phyloP scores from a whole-genome alignment of 768 basidiomycete species.

The Agrocybe chaxingu region DNA sequence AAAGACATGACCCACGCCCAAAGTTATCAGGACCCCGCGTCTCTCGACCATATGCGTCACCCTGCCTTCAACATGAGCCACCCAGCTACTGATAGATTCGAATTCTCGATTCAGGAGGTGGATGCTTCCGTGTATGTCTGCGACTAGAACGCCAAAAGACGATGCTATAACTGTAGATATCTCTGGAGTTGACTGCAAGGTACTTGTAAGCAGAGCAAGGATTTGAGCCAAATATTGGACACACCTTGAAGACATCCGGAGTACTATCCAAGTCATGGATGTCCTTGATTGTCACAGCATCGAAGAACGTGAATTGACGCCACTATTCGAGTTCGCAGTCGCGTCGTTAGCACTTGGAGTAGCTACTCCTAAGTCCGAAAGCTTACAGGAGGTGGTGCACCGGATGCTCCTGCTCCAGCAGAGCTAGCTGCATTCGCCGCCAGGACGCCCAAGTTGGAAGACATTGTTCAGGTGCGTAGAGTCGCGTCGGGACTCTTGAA shows the following conservation, averaged over 20 bases:
- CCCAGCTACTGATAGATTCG: conserved; percentile 68
- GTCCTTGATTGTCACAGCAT: conserved; percentile 73
- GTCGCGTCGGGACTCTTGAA: neutral
- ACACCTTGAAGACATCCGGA: conserved; percentile 78
- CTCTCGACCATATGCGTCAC: conserved; percentile 87
- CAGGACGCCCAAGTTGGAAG: conserved; percentile 24
- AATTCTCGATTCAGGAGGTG: conserved; percentile 76
- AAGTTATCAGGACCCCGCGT: conserved; percentile 77
- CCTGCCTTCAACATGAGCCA: conserved; percentile 74
- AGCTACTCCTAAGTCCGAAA: neutral
- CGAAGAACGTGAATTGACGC: conserved; percentile 91
- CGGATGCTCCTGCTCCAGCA: conserved; percentile 20
- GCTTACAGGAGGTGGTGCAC: conserved; percentile 32
- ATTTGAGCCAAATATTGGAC: neutral
- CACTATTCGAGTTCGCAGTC: conserved; percentile 43
- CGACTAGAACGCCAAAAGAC: conserved; percentile 66
- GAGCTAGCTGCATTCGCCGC: conserved; percentile 22
- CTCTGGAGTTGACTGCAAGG: conserved; percentile 55
- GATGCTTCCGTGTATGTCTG: conserved; percentile 83
- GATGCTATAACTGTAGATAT: conserved; percentile 69
- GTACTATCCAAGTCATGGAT: conserved; percentile 69
- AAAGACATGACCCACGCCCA: conserved; percentile 62
- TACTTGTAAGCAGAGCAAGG: neutral
- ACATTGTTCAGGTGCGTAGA: conserved; percentile 16
- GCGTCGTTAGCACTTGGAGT: conserved; percentile 2